Conservation (phyloP, 345 rosid genomes). For the Fremontodendron californicum region DNA sequence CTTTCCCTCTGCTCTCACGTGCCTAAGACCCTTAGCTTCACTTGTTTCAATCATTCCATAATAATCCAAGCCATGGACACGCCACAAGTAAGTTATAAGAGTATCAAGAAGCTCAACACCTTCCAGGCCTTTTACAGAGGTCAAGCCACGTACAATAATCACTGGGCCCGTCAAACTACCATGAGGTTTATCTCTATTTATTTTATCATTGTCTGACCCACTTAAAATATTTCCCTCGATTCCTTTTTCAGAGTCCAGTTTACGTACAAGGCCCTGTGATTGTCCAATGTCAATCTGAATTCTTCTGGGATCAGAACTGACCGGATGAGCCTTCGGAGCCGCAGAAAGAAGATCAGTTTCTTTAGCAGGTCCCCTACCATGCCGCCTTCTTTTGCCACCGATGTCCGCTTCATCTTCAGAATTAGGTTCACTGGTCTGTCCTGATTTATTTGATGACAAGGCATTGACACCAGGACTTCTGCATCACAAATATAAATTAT, state of each 20-base stretch:
- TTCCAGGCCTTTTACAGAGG: conserved; percentile 96
- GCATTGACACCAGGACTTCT: conserved; percentile 77
- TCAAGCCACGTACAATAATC: conserved; percentile 82
- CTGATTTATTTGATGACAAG: conserved; percentile 51
- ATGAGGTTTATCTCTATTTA: conserved; percentile 68
- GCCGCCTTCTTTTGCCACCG: conserved; percentile 71
- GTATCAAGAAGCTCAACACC: conserved; percentile 92
- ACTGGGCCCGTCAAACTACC: conserved; percentile 82
- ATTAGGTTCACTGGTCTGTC: conserved; percentile 55
- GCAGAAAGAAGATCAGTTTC: conserved; percentile 64
- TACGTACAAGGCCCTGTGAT: conserved; percentile 78
- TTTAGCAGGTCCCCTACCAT: conserved; percentile 51
- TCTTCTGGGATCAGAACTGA: conserved; percentile 82
- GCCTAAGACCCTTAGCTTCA: conserved; percentile 91
- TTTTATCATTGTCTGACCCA: conserved; percentile 63
- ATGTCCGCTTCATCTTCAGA: conserved; percentile 79
- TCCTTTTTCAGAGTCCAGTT: conserved; percentile 89
- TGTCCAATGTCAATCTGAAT: conserved; percentile 70
- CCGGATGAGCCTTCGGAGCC: conserved; percentile 82
- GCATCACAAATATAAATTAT: conserved; percentile 25
- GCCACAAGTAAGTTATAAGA: conserved; percentile 93
- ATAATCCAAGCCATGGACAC: conserved; percentile 90
- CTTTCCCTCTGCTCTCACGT: conserved; percentile 80
- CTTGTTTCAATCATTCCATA: conserved; percentile 79
- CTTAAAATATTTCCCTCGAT: conserved; percentile 69